These are phyloP conservation scores for Sphaerobolus stellatus DNA, from an alignment of 1,284 basidiomycete species.

Conservation along the genomic window DNA sequence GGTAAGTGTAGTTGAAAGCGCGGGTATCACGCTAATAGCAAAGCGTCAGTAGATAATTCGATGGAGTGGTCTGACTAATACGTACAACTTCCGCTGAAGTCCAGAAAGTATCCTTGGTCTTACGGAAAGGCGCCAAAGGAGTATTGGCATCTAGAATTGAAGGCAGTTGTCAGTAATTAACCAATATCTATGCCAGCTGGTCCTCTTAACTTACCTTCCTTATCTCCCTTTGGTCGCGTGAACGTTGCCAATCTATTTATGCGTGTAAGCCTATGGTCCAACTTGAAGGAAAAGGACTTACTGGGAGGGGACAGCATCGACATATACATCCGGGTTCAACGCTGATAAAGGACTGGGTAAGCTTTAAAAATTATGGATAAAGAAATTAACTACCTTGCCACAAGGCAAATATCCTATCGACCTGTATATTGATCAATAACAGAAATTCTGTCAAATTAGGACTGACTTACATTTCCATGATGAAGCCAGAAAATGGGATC, in stretches of 20 bases:
- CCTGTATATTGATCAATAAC: constrained; percentile 22
- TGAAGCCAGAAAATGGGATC: constrained; percentile 53
- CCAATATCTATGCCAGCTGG: neutral
- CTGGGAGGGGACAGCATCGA: constrained; percentile 18
- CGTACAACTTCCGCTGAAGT: neutral
- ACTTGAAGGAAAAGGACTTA: neutral
- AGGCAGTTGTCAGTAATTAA: neutral
- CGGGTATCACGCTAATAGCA: neutral
- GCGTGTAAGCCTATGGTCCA: neutral
- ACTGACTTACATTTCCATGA: constrained; percentile 26
- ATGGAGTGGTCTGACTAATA: no score
- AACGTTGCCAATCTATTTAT: constrained; percentile 1
- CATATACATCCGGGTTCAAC: constrained; percentile 40
- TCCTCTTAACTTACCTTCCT: neutral
- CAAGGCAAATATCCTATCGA: constrained; percentile 46
- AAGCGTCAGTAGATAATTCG: neutral
- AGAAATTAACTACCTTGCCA: constrained; percentile 30
- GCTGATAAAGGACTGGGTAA: constrained; percentile 18
- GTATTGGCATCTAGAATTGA: constrained; percentile 3
- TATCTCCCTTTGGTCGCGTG: constrained; percentile 4
- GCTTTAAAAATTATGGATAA: neutral
- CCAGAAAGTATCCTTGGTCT: constrained; percentile 2
- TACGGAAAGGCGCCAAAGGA: constrained; percentile 6
- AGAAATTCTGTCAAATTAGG: neutral
- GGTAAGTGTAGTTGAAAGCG: constrained; percentile 5